Percentiles rank a stretch among this genome's conserved stretches.
Conservation (phyloP, 2,329 filamentous ascomycete genomes). For the Colletotrichum sp. region DNA sequence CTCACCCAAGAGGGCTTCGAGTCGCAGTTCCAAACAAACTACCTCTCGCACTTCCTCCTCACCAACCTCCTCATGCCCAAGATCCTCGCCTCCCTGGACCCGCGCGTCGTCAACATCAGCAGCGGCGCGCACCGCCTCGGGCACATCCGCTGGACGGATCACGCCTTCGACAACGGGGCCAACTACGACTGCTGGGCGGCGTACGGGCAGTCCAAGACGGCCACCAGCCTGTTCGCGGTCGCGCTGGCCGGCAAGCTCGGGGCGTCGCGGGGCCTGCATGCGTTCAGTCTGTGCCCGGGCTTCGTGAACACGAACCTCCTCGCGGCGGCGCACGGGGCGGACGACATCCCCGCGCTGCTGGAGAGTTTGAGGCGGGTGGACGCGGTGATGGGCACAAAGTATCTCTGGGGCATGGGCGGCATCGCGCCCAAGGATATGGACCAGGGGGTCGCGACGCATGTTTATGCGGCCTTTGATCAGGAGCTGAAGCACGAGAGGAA, state of each 20-base stretch:
- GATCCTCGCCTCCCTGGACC: conserved; percentile 27
- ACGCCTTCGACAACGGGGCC: conserved; percentile 37
- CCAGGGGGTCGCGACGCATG: conserved; percentile 10
- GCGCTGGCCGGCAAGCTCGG: conserved; percentile 11
- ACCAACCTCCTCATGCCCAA: conserved; percentile 42
- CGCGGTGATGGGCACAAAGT: conserved; percentile 1
- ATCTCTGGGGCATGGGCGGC: neutral
- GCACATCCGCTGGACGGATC: conserved; percentile 47
- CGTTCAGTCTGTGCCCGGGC: conserved; percentile 59
- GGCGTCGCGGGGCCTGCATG: conserved; percentile 39
- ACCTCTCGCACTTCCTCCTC: conserved; percentile 43
- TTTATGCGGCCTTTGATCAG: conserved; percentile 13
- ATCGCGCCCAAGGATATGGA: conserved; percentile 1
- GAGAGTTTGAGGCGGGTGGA: neutral
- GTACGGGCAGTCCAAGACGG: conserved; percentile 32
- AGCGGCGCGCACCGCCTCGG: conserved; percentile 47
- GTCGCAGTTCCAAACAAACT: conserved; percentile 39
- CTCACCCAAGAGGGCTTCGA: conserved; percentile 43
- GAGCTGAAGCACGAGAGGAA: neutral
- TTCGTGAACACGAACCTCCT: conserved; percentile 47
- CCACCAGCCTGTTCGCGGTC: conserved; percentile 27
- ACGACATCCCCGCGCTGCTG: neutral
- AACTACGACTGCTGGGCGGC: conserved; percentile 28
- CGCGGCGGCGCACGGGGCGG: neutral
- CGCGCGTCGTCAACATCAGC: conserved; percentile 48